A percentile compares a stretch with the other conserved stretches of the same genome.
Evolutionary conservation across 208 protist genomes (phyloP).

Genomic region (Phytomonas serpens): DNA sequence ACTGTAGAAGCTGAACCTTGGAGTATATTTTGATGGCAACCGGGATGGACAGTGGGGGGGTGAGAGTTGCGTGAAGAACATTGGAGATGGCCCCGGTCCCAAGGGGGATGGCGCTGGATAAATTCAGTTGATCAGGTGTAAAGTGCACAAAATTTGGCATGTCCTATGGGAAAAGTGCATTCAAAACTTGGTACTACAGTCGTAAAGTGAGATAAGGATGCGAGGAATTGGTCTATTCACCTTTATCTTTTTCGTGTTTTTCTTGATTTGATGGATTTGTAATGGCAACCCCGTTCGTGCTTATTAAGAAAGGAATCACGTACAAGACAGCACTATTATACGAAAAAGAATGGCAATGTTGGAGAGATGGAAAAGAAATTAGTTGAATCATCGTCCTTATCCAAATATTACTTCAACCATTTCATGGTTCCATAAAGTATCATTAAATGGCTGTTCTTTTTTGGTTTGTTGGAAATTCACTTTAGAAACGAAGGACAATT

Average conservation of each 20-base stretch:
- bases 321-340: neutral
- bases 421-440: neutral
- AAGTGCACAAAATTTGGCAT: slow-evolving; percentile 32
- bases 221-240: neutral
- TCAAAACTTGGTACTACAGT: neutral
- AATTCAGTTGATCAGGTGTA: slow-evolving; percentile 44
- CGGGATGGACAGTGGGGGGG: slow-evolving; percentile 16
- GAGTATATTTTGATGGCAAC: slow-evolving; percentile 85
- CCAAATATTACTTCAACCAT: neutral
- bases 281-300: neutral
- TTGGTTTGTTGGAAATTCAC: neutral
- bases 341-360: neutral
- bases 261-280: neutral
- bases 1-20: slow-evolving; percentile 84
- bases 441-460: neutral
- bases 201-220: neutral
- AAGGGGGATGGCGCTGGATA: slow-evolving; percentile 40
- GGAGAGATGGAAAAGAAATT: neutral
- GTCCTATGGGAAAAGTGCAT: neutral
- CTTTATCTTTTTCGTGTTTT: neutral
- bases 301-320: neutral
- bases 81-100: slow-evolving; percentile 81
- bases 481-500: neutral
- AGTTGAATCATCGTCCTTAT: neutral
- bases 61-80: slow-evolving; percentile 52